Conservation (phyloP, 495 filamentous ascomycete species). For the Articulospora tetracladia region DNA sequence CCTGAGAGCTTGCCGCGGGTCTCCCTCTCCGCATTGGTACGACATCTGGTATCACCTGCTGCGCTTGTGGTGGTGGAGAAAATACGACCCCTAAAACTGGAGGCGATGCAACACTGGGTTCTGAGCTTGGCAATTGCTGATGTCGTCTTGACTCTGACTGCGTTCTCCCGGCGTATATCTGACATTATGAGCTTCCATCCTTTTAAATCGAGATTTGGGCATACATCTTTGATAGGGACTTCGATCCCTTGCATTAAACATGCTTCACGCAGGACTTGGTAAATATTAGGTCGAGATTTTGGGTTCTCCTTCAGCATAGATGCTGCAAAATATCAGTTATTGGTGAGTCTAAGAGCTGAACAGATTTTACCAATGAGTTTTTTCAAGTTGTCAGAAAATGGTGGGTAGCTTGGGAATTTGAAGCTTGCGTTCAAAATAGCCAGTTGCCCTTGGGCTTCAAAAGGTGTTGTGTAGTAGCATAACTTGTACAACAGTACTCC, state of each 20-base stretch:
- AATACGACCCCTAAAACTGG: slow-evolving; percentile 68
- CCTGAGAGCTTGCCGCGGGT: slow-evolving; percentile 50
- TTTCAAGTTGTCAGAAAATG: slow-evolving; percentile 87
- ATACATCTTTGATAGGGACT: slow-evolving; percentile 87
- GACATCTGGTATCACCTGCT: slow-evolving; percentile 79
- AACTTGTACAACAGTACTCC: slow-evolving; percentile 96
- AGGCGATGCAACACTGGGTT: slow-evolving; percentile 38
- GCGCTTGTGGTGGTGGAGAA: slow-evolving; percentile 61
- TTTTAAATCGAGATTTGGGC: slow-evolving; percentile 26
- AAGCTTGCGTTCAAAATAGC: slow-evolving; percentile 97
- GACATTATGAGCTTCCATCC: slow-evolving; percentile 22
- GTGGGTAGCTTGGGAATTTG: slow-evolving; percentile 83
- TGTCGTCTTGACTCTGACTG: slow-evolving; percentile 47
- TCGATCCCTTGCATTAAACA: slow-evolving; percentile 86
- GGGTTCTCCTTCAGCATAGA: slow-evolving; percentile 89
- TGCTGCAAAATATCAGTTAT: slow-evolving; percentile 50
- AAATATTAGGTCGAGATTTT: slow-evolving; percentile 83
- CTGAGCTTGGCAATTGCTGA: slow-evolving; percentile 56
- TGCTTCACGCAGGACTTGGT: slow-evolving; percentile 80
- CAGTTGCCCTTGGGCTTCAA: slow-evolving; percentile 95
- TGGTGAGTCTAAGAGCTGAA: background rate
- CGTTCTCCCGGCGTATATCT: slow-evolving; percentile 81
- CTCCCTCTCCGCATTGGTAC: slow-evolving; percentile 91
- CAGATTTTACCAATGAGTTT: slow-evolving; percentile 71
- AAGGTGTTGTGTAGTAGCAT: slow-evolving; percentile 98